A percentile compares a stretch with the other conserved stretches of the same genome.
These are phyloP conservation scores for Amphibolis antarctica DNA, from an alignment of 106 monocot species.

Conservation along the genomic window DNA sequence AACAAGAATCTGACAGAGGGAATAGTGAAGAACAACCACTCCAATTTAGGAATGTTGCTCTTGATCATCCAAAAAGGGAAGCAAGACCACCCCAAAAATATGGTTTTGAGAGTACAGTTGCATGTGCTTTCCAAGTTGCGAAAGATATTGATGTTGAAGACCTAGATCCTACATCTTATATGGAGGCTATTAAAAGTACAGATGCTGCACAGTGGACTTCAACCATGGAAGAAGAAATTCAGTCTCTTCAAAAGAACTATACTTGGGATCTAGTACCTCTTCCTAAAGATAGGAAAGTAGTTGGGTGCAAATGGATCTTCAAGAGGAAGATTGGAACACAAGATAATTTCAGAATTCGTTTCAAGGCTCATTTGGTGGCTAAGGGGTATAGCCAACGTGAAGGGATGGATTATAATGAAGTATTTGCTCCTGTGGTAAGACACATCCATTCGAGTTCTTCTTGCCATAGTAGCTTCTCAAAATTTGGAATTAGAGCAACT, in stretches of 20 bases:
- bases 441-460: background rate
- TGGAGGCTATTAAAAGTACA: background rate
- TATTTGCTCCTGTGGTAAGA: background rate
- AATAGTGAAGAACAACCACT: background rate
- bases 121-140: background rate
- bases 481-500: background rate
- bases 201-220: background rate
- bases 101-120: background rate
- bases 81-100: background rate
- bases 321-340: background rate
- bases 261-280: background rate
- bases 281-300: background rate
- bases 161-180: background rate
- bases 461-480: background rate
- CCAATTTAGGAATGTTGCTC: background rate
- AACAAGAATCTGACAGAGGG: background rate
- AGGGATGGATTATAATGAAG: background rate
- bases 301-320: no score
- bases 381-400: background rate
- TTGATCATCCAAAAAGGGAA: background rate
- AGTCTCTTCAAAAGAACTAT: background rate
- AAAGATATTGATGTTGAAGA: background rate
- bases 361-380: background rate
- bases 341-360: background rate
- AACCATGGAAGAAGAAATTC: background rate